Percentiles rank a stretch among this genome's conserved stretches.
phyloP scores from a whole-genome alignment of 176 grass and related monocot genomes.

The Thalia dealbata region DNA sequence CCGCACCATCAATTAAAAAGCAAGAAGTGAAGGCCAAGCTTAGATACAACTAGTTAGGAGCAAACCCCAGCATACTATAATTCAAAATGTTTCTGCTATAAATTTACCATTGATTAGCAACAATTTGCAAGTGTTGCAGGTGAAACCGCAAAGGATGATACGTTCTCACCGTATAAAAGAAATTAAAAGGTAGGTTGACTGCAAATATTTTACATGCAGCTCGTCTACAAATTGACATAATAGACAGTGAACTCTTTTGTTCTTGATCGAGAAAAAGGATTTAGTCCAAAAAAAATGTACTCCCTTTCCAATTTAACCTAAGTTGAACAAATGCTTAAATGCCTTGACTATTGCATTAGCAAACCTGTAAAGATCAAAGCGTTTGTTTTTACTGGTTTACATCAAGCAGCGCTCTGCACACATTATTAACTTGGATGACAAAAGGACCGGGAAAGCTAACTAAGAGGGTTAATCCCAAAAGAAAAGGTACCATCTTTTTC shows the following conservation, averaged over 20 bases:
- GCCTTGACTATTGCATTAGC: no score
- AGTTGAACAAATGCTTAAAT: no score
- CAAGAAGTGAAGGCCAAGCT: constrained; percentile 9
- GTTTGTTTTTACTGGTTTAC: no score
- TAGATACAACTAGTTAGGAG: neutral
- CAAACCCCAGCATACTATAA: neutral
- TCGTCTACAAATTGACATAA: neutral
- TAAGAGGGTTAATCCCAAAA: no score
- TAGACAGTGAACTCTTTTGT: no score
- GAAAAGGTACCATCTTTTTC: neutral
- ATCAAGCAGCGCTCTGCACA: no score
- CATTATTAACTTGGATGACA: neutral
- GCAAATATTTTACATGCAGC: neutral
- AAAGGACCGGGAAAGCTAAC: neutral
- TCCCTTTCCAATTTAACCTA: no score
- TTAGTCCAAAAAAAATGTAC: no score
- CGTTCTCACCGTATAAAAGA: neutral
- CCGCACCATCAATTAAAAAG: neutral
- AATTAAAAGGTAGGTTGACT: neutral
- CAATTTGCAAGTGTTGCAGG: neutral
- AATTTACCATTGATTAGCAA: neutral
- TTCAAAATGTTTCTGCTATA: neutral
- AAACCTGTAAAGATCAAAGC: no score
- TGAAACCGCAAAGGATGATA: neutral
- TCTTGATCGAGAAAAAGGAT: no score